Evolutionary conservation across 225 moss, liverwort and hornwort genomes (phyloP).

Genomic region (Polytrichum commune): DNA sequence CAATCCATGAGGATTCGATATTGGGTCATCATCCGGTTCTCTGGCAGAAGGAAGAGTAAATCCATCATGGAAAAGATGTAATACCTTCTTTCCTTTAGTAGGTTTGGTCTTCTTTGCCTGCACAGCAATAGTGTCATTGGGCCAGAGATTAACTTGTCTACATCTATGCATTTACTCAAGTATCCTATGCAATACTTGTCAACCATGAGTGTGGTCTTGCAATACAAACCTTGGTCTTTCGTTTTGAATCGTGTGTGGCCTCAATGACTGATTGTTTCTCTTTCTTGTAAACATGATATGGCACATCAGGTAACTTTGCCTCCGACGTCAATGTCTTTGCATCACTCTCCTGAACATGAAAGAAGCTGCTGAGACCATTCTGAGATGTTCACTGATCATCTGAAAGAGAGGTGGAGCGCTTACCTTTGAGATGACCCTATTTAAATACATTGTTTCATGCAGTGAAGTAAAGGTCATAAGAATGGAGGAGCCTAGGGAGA

Average conservation of each 20-base stretch:
- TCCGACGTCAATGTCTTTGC: constrained; percentile 11
- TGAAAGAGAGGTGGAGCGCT: not conserved
- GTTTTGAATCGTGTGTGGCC: constrained; percentile 35
- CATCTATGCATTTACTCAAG: too few species aligned
- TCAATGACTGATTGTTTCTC: constrained; percentile 42
- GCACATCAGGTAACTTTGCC: constrained; percentile 30
- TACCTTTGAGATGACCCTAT: not conserved
- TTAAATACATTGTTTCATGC: not conserved
- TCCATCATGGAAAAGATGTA: constrained; percentile 55
- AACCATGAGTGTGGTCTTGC: too few species aligned
- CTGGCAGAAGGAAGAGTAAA: constrained; percentile 47
- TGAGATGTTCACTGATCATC: not conserved
- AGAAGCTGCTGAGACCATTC: constrained; percentile 12
- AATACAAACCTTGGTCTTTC: constrained; percentile 38
- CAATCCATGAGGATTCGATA: constrained; percentile 20
- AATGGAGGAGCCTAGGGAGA: not conserved
- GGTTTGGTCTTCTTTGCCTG: constrained; percentile 55
- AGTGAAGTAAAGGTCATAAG: not conserved
- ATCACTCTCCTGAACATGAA: constrained; percentile 28
- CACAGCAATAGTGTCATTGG: constrained; percentile 17
- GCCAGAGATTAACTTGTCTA: not conserved
- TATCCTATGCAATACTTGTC: too few species aligned
- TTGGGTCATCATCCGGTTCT: constrained; percentile 35
- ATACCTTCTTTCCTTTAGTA: constrained; percentile 42
- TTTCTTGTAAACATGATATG: constrained; percentile 50